Conservation (phyloP, 352 stramenopile genomes). For the Phytophthora capsici region DNA sequence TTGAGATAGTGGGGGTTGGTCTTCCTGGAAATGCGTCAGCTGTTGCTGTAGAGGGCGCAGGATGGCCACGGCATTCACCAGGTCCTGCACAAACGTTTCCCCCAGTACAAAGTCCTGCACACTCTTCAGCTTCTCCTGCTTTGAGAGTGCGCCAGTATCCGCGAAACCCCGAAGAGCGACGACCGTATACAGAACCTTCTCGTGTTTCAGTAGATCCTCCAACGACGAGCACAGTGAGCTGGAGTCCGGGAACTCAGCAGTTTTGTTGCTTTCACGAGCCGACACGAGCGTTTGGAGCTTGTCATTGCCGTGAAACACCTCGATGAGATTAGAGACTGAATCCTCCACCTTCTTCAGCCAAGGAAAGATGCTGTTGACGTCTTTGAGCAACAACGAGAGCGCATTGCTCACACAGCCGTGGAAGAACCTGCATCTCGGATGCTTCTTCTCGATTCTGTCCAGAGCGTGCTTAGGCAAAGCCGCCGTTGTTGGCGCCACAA, state of each 20-base stretch:
- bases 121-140: slow-evolving; percentile 56
- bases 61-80: slow-evolving; percentile 62
- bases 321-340: slow-evolving; percentile 45
- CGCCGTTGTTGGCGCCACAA: slow-evolving; percentile 55
- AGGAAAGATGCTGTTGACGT: slow-evolving; percentile 57
- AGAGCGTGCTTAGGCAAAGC: slow-evolving; percentile 49
- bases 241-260: slow-evolving; percentile 30
- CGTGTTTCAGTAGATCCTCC: slow-evolving; percentile 56
- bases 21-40: slow-evolving; percentile 51
- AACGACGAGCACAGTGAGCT: slow-evolving; percentile 45
- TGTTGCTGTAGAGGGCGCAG: slow-evolving; percentile 65
- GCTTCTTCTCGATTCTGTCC: slow-evolving; percentile 62
- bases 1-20: slow-evolving; percentile 54
- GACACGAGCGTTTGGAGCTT: slow-evolving; percentile 44
- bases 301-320: slow-evolving; percentile 52
- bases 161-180: slow-evolving; percentile 72
- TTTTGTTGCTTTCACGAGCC: slow-evolving; percentile 17
- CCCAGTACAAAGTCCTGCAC: slow-evolving; percentile 75
- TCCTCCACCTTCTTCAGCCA: slow-evolving; percentile 52
- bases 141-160: slow-evolving; percentile 39
- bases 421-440: slow-evolving; percentile 68
- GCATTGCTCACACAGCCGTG: slow-evolving; percentile 67
- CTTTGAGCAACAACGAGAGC: slow-evolving; percentile 53
- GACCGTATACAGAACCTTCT: slow-evolving; percentile 57
- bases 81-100: slow-evolving; percentile 65